phyloP scores from a whole-genome alignment of 768 basidiomycete species.

The Suillus placidus region DNA sequence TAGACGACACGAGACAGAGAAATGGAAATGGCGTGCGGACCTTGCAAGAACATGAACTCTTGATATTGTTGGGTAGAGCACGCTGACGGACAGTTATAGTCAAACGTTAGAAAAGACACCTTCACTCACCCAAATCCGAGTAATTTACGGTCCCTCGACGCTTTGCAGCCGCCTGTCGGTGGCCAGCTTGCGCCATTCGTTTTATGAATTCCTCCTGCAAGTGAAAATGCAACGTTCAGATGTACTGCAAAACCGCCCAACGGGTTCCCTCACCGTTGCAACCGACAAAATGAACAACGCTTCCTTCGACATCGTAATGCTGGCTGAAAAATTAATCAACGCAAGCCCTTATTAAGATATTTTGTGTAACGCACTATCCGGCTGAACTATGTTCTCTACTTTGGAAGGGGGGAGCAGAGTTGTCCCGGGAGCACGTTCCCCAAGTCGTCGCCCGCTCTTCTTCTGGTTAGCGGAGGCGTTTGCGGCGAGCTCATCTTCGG shows the following conservation, averaged over 20 bases:
- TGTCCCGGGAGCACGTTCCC: conserved; percentile 61
- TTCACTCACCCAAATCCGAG: conserved; percentile 69
- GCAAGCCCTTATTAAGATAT: not conserved
- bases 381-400: conserved; percentile 77
- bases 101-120: not conserved
- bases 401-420: conserved; percentile 66
- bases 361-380: conserved; percentile 58
- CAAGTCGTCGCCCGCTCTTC: conserved; percentile 30
- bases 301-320: conserved; percentile 74
- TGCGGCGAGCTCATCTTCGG: conserved; percentile 30
- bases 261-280: conserved; percentile 61
- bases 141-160: conserved; percentile 65
- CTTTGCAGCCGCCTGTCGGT: conserved; percentile 62
- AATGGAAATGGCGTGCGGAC: conserved; percentile 32
- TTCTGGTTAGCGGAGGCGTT: conserved; percentile 30
- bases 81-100: conserved; percentile 42
- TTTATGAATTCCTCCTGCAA: conserved; percentile 85
- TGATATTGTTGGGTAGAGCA: conserved; percentile 60
- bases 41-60: conserved; percentile 74
- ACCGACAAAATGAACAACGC: conserved; percentile 73
- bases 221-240: conserved; percentile 8
- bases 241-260: conserved; percentile 12
- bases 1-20: conserved; percentile 9
- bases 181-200: conserved; percentile 68
- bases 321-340: conserved; percentile 26